These are phyloP conservation scores for Yamadazyma mexicana DNA, from an alignment of 1,139 yeast species.

Conservation along the genomic window DNA sequence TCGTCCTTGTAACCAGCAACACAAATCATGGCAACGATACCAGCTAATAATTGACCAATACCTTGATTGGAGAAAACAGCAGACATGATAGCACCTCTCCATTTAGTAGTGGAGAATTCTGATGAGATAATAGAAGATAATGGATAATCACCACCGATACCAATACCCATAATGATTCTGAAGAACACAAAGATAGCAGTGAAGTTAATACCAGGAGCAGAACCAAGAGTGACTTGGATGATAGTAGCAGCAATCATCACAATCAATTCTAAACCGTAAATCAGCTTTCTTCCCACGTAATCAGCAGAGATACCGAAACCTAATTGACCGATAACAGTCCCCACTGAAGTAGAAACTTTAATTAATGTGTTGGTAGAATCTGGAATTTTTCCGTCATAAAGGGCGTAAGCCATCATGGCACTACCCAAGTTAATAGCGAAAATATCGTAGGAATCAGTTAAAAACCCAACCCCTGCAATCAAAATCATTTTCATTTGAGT, in stretches of 20 bases:
- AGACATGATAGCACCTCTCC: constrained; percentile 97
- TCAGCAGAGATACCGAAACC: constrained; percentile 87
- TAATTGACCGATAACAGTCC: constrained; percentile 91
- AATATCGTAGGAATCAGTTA: constrained; percentile 90
- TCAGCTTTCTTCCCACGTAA: constrained; percentile 80
- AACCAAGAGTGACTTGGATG: constrained; percentile 72
- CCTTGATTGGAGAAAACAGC: constrained; percentile 94
- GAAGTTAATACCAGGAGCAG: constrained; percentile 67
- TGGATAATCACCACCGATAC: constrained; percentile 99
- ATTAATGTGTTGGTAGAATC: constrained; percentile 69
- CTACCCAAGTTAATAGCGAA: constrained; percentile 84
- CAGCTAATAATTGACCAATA: constrained; percentile 86
- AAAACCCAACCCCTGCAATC: constrained; percentile 93
- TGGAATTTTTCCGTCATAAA: constrained; percentile 65
- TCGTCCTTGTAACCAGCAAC: constrained; percentile 71
- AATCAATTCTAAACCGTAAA: constrained; percentile 83
- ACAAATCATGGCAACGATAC: constrained; percentile 71
- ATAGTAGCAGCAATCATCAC: constrained; percentile 80
- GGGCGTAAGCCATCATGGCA: constrained; percentile 72
- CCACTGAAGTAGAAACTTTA: constrained; percentile 88
- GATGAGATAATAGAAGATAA: constrained; percentile 90
- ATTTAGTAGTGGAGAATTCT: constrained; percentile 84
- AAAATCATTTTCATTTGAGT: constrained; percentile 82
- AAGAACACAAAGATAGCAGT: constrained; percentile 71
- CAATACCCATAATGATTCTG: constrained; percentile 88